Evolutionary conservation across 768 basidiomycete species (phyloP).

Genomic region (Lentinula sp.): DNA sequence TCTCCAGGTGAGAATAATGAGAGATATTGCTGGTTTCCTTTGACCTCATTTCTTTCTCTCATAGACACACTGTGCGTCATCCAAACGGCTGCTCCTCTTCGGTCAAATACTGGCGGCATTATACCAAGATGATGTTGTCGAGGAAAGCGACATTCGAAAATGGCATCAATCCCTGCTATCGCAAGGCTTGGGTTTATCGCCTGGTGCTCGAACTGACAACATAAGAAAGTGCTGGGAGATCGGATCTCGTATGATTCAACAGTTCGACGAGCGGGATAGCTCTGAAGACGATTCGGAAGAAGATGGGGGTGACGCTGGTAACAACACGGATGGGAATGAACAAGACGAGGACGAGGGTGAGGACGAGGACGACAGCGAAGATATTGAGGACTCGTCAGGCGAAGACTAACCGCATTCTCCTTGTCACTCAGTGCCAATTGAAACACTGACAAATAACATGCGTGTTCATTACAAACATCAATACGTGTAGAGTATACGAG

Average conservation of each 20-base stretch:
- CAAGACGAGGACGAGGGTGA: slow-evolving; percentile 12
- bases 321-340: slow-evolving; percentile 10
- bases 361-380: slow-evolving; percentile 8
- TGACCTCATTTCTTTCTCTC: neutral
- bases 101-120: slow-evolving; percentile 79
- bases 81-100: slow-evolving; percentile 64
- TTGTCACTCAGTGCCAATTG: slow-evolving; percentile 2
- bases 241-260: slow-evolving; percentile 70
- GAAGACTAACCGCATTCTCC: no score
- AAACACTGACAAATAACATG: slow-evolving; percentile 6
- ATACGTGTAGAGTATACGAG: neutral
- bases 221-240: slow-evolving; percentile 65
- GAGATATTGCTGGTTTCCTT: neutral
- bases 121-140: slow-evolving; percentile 90
- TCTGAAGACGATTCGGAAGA: slow-evolving; percentile 7
- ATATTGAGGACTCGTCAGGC: slow-evolving; percentile 1
- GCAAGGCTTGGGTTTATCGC: slow-evolving; percentile 41
- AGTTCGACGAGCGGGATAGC: slow-evolving; percentile 69
- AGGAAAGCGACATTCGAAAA: slow-evolving; percentile 81
- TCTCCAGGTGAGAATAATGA: slow-evolving; percentile 56
- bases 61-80: slow-evolving; percentile 48
- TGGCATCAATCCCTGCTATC: slow-evolving; percentile 69
- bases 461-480: neutral
- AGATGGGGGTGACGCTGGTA: slow-evolving; percentile 5
- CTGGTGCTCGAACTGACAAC: slow-evolving; percentile 41